A percentile compares a stretch with the other conserved stretches of the same genome.
phyloP scores from a whole-genome alignment of 2,329 filamentous ascomycete species.

The Torrubiellomyces zombiae region DNA sequence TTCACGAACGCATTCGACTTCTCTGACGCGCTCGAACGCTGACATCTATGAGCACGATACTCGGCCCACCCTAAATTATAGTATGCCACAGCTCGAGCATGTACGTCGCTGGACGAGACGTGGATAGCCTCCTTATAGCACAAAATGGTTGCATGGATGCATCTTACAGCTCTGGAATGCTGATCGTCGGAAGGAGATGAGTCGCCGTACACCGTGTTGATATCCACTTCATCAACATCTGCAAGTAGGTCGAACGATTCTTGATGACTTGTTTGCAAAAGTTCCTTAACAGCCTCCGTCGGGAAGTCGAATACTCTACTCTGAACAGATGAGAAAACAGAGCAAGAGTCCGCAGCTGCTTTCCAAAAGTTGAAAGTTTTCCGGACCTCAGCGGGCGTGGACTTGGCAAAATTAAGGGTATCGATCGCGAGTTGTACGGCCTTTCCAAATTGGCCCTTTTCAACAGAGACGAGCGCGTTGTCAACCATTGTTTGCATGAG shows the following conservation, averaged over 20 bases:
- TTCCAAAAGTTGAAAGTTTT: constrained; percentile 94
- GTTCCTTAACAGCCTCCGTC: constrained; percentile 30
- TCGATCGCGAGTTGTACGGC: constrained; percentile 53
- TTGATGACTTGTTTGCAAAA: constrained; percentile 40
- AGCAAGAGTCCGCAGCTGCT: constrained; percentile 72
- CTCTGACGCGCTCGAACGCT: constrained; percentile 34
- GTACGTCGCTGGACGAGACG: constrained; percentile 53
- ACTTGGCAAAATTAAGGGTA: constrained; percentile 50
- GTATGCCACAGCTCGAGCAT: constrained; percentile 89
- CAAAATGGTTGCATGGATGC: constrained; percentile 57
- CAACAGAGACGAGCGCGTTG: constrained; percentile 57
- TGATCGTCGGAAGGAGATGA: constrained; percentile 30
- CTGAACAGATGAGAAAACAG: constrained; percentile 67
- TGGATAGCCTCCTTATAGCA: constrained; percentile 77
- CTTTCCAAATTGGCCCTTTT: constrained; percentile 76
- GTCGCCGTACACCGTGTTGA: constrained; percentile 25
- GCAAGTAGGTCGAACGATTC: constrained; percentile 43
- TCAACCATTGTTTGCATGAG: constrained; percentile 80
- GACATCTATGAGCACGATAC: constrained; percentile 57
- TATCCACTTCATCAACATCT: constrained; percentile 49
- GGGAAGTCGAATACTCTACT: constrained; percentile 49
- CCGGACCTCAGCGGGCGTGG: constrained; percentile 41
- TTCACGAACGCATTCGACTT: constrained; percentile 55
- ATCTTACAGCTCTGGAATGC: constrained; percentile 34
- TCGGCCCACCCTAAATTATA: constrained; percentile 96